phyloP scores from a whole-genome alignment of 305 asterid genomes.

The Nicotiana rustica region DNA sequence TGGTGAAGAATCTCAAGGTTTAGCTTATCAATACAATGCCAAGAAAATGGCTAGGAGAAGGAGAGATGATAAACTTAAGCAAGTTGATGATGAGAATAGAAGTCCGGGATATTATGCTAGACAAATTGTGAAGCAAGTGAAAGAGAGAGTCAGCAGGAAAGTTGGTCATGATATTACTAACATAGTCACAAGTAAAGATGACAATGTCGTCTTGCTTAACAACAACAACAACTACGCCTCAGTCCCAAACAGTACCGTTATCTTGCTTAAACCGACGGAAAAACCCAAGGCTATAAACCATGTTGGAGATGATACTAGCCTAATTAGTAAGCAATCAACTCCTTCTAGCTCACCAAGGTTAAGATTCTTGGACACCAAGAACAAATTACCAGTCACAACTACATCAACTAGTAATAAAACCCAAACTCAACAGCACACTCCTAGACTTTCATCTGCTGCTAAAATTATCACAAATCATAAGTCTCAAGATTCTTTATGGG shows the following conservation, averaged over 20 bases:
- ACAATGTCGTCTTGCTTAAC: too few species aligned
- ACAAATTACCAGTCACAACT: constrained; percentile 26
- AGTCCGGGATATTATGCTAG: constrained; percentile 59
- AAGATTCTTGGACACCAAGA: constrained; percentile 49
- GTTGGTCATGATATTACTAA: constrained; percentile 78
- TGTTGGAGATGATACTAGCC: constrained; percentile 24
- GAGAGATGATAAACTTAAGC: constrained; percentile 34
- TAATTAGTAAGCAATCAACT: constrained; percentile 36
- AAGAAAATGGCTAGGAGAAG: constrained; percentile 36
- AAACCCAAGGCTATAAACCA: constrained; percentile 28
- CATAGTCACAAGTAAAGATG: constrained; percentile 48
- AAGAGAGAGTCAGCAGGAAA: constrained; percentile 67
- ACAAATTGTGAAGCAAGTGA: constrained; percentile 75
- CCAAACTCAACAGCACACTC: constrained; percentile 31
- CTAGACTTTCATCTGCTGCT: constrained; percentile 42
- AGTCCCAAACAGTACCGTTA: too few species aligned
- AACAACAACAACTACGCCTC: too few species aligned
- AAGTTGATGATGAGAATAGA: constrained; percentile 38
- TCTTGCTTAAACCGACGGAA: constrained; percentile 49
- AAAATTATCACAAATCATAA: constrained; percentile 28
- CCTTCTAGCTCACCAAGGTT: constrained; percentile 57
- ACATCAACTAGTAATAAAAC: background rate
- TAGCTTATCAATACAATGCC: constrained; percentile 2
- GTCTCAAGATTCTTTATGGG: background rate
- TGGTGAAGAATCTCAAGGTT: constrained; percentile 43